A percentile compares a stretch with the other conserved stretches of the same genome.
phyloP scores from a whole-genome alignment of 2,329 filamentous ascomycete species.

The Talaromyces islandicus region DNA sequence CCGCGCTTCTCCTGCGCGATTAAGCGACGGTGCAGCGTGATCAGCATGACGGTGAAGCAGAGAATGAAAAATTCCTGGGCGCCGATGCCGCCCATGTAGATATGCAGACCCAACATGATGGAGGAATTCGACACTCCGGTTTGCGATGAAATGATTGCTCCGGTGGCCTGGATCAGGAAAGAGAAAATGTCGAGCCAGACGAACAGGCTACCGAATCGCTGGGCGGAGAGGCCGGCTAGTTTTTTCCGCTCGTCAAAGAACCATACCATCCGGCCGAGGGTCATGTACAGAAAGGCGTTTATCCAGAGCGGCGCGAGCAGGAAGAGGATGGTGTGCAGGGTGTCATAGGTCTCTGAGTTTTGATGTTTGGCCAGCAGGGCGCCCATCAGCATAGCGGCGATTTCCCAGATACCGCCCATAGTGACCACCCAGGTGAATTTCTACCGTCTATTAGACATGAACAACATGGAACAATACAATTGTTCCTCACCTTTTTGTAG shows the following conservation, averaged over 20 bases:
- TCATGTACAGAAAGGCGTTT: conserved; percentile 46
- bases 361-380: conserved; percentile 37
- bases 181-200: conserved; percentile 3
- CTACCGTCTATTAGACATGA: neutral
- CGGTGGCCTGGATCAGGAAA: conserved; percentile 19
- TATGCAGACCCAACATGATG: conserved; percentile 37
- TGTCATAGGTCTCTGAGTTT: conserved; percentile 24
- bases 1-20: conserved; percentile 17
- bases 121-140: conserved; percentile 15
- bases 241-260: conserved; percentile 1
- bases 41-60: conserved; percentile 37
- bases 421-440: conserved; percentile 40
- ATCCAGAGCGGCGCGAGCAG: conserved; percentile 35
- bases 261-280: conserved; percentile 30
- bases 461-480: too few species aligned
- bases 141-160: conserved; percentile 12
- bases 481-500: conserved; percentile 20
- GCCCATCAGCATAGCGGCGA: conserved; percentile 34
- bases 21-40: conserved; percentile 33
- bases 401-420: conserved; percentile 38
- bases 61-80: conserved; percentile 48
- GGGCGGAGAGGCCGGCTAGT: conserved; percentile 1
- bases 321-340: conserved; percentile 37
- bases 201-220: conserved; percentile 2
- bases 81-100: conserved; percentile 51